phyloP scores from a whole-genome alignment of 2,329 filamentous ascomycete genomes.

The Penicillium brevicompactum region DNA sequence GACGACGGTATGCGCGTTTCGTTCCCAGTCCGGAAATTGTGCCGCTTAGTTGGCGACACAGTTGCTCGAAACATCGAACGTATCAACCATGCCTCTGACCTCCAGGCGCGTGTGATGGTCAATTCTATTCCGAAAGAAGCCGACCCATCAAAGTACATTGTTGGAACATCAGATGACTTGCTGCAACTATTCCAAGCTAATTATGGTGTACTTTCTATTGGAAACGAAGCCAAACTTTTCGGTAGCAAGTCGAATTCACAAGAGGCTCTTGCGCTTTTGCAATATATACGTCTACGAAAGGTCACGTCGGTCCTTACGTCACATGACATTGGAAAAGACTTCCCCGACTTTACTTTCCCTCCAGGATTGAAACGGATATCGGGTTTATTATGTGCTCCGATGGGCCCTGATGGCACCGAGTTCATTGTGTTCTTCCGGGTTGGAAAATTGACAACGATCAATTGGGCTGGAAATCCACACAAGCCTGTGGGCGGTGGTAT shows the following conservation, averaged over 20 bases:
- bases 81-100: constrained; percentile 71
- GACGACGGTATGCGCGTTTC: constrained; percentile 81
- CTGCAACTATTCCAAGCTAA: constrained; percentile 84
- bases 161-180: constrained; percentile 84
- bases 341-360: constrained; percentile 76
- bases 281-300: constrained; percentile 76
- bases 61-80: constrained; percentile 86
- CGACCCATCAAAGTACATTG: constrained; percentile 86
- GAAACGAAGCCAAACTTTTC: constrained; percentile 84
- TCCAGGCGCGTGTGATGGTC: constrained; percentile 85
- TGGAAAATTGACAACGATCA: constrained; percentile 77
- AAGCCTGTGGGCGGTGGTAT: constrained; percentile 74
- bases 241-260: constrained; percentile 75
- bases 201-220: constrained; percentile 80
- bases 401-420: constrained; percentile 49
- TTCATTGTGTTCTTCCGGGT: constrained; percentile 90
- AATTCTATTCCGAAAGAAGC: constrained; percentile 80
- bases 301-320: constrained; percentile 76
- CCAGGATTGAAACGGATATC: constrained; percentile 79
- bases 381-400: constrained; percentile 54
- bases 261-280: constrained; percentile 79
- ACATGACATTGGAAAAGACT: constrained; percentile 73
- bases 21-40: constrained; percentile 91
- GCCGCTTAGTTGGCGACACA: constrained; percentile 80
- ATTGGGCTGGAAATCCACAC: constrained; percentile 64